Evolutionary conservation across 306 rosid genomes (phyloP).

Genomic region (Herpetospermum pedunculosum): DNA sequence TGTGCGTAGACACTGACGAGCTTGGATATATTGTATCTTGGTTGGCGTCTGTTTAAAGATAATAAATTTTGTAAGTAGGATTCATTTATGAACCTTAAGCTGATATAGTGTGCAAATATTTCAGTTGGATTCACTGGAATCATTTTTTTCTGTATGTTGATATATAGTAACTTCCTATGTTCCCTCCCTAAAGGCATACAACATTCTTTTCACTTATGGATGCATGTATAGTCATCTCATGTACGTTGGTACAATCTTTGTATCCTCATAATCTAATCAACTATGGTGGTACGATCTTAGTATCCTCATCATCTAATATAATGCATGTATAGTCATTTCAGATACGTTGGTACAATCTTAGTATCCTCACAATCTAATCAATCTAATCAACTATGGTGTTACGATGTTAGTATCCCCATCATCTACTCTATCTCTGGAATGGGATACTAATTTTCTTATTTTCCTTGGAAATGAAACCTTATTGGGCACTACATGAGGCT

Average conservation of each 20-base stretch:
- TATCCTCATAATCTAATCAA: no score
- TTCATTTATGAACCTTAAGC: constrained; percentile 1
- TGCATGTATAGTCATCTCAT: not conserved
- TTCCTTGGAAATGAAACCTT: not conserved
- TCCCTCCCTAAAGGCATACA: not conserved
- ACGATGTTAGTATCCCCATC: not conserved
- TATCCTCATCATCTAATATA: not conserved
- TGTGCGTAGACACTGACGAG: constrained; percentile 17
- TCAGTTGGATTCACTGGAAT: not conserved
- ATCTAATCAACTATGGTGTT: not conserved
- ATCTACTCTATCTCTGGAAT: not conserved
- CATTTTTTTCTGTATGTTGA: not conserved
- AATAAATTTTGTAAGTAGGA: constrained; percentile 6
- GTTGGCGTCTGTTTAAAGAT: constrained; percentile 12
- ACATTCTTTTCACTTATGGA: not conserved
- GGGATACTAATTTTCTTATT: not conserved
- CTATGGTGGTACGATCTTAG: not conserved
- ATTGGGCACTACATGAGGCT: not conserved
- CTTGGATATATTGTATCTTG: not conserved
- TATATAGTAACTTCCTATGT: not conserved
- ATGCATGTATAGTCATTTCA: not conserved
- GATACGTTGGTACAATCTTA: no score
- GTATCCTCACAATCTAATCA: no score
- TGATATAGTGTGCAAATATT: not conserved
- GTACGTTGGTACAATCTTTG: not conserved